These are phyloP conservation scores for Penicillium sp. DNA, from an alignment of 2,329 filamentous ascomycete genomes.

Conservation along the genomic window DNA sequence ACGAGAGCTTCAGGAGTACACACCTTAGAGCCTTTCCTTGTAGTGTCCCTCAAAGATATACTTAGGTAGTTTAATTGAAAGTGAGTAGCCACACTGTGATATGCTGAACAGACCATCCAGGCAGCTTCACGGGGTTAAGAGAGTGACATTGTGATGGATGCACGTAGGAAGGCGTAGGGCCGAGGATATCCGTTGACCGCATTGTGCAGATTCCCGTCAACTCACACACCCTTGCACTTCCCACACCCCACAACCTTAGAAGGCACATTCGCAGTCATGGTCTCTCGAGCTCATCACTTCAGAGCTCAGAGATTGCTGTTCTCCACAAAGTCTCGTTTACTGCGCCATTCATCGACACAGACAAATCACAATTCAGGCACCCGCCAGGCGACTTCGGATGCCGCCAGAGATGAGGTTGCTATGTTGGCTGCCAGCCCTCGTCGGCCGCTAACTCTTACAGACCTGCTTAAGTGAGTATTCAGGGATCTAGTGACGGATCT, in stretches of 20 bases:
- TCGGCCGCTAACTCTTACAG: conserved; percentile 76
- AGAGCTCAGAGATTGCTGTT: conserved; percentile 1
- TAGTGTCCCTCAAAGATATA: neutral
- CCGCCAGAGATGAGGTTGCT: conserved; percentile 71
- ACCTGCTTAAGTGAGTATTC: conserved; percentile 72
- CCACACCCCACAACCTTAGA: neutral
- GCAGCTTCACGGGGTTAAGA: neutral
- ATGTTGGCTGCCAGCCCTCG: conserved; percentile 72
- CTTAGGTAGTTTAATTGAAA: neutral
- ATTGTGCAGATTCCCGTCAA: conserved; percentile 14
- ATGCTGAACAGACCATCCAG: too few relatives aligned
- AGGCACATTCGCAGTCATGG: conserved; percentile 8
- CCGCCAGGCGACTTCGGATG: conserved; percentile 47
- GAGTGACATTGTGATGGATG: neutral
- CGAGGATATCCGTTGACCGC: conserved; percentile 17
- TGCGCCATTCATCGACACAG: conserved; percentile 19
- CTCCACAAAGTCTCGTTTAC: neutral
- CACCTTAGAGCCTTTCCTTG: neutral
- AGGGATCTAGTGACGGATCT: neutral
- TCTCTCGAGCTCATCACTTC: conserved; percentile 6
- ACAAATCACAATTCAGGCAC: conserved; percentile 35
- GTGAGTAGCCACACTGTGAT: neutral
- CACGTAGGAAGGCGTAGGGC: neutral
- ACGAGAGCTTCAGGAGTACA: neutral
- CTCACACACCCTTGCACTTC: conserved; percentile 6